Conservation (phyloP, 1,284 basidiomycete species). For the Anthracocystis panici-leucophaei region DNA sequence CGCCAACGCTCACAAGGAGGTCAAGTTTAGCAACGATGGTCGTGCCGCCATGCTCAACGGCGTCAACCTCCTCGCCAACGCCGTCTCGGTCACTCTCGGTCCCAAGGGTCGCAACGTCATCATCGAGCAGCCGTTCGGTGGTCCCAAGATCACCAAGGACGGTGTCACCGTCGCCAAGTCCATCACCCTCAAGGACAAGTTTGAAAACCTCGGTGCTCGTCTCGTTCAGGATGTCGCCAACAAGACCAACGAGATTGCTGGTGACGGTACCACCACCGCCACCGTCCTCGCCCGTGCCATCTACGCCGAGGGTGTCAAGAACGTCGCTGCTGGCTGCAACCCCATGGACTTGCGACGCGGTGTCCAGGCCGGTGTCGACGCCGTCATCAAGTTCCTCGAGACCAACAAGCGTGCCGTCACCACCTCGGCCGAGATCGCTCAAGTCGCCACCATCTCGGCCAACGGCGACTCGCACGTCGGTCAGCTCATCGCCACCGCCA, state of each 20-base stretch:
- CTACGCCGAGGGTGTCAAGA: conserved; percentile 98
- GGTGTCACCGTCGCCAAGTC: conserved; percentile 98
- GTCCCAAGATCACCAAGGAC: conserved; percentile 98
- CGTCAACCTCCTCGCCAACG: conserved; percentile 87
- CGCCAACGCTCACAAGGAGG: conserved; percentile 79
- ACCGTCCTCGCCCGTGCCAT: conserved; percentile 97
- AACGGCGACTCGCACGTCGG: conserved; percentile 96
- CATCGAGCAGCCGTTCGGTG: conserved; percentile 97
- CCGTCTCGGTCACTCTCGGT: conserved; percentile 87
- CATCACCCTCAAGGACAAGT: conserved; percentile 95
- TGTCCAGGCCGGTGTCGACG: conserved; percentile 94
- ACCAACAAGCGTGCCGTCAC: conserved; percentile 92
- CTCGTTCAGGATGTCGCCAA: conserved; percentile 94
- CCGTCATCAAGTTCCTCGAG: conserved; percentile 91
- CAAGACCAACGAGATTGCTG: conserved; percentile 97
- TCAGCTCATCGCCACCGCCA: conserved; percentile 96
- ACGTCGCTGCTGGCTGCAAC: conserved; percentile 98
- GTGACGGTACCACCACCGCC: conserved; percentile 97
- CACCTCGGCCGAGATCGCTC: conserved; percentile 95
- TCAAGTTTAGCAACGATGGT: conserved; percentile 96
- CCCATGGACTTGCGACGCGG: conserved; percentile 99
- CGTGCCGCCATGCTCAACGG: conserved; percentile 93
- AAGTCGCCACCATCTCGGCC: conserved; percentile 97
- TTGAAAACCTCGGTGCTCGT: conserved; percentile 98
- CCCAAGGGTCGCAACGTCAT: conserved; percentile 99